Evolutionary conservation across 2,329 filamentous ascomycete genomes (phyloP).

Genomic region (Pyrenochaeta sp.): DNA sequence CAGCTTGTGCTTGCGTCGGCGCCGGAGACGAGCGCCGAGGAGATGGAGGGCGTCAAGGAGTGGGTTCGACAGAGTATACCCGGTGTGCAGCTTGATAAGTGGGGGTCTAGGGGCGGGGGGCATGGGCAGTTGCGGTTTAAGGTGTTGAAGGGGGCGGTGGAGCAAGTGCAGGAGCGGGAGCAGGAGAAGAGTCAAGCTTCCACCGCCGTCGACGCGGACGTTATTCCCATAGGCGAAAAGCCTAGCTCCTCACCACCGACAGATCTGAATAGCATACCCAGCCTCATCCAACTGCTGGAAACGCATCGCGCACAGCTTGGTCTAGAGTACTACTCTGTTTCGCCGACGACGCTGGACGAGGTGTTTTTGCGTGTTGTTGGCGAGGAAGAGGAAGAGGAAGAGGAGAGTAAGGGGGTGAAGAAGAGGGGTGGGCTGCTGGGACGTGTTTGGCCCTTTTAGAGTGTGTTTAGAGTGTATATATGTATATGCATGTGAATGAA

Average conservation of each 20-base stretch:
- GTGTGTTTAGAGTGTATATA: too few relatives aligned
- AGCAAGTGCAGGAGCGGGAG: too few relatives aligned
- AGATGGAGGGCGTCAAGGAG: constrained; percentile 69
- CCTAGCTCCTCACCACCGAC: too few relatives aligned
- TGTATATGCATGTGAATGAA: too few relatives aligned
- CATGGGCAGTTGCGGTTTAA: constrained; percentile 90
- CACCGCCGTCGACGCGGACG: too few relatives aligned
- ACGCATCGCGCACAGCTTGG: constrained; percentile 71
- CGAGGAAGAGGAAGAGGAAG: constrained; percentile 69
- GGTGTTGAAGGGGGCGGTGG: constrained; percentile 69
- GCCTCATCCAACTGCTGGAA: constrained; percentile 76
- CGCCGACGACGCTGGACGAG: constrained; percentile 86
- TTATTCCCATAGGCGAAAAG: too few relatives aligned
- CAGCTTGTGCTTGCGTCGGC: constrained; percentile 80
- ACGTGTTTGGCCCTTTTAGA: too few relatives aligned
- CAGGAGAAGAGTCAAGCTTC: too few relatives aligned
- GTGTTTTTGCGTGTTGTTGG: constrained; percentile 88
- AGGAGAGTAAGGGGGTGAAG: constrained; percentile 12
- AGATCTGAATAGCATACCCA: constrained; percentile 64
- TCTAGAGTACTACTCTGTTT: constrained; percentile 86
- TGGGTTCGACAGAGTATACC: constrained; percentile 72
- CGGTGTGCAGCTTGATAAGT: constrained; percentile 64
- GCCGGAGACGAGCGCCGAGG: constrained; percentile 72
- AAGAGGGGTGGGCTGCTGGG: too few relatives aligned
- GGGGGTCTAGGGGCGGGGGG: constrained; percentile 72